phyloP scores from a whole-genome alignment of 768 basidiomycete genomes.

The Leccinum uliginosum region DNA sequence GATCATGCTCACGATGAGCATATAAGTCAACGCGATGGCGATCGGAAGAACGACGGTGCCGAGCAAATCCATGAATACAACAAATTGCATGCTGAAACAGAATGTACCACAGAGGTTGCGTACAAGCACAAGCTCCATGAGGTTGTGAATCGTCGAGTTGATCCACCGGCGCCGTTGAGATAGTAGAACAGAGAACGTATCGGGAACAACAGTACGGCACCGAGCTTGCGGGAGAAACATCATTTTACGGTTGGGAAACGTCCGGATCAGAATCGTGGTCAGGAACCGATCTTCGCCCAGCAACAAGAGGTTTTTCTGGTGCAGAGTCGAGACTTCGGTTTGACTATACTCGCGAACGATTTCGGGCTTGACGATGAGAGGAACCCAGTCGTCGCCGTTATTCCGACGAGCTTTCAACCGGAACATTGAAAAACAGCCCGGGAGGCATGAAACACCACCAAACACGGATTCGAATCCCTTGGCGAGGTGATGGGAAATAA shows the following conservation, averaged over 20 bases:
- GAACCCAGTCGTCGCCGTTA: constrained; percentile 94
- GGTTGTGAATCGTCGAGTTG: constrained; percentile 98
- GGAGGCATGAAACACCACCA: constrained; percentile 97
- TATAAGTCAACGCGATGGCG: constrained; percentile 87
- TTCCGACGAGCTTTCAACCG: constrained; percentile 88
- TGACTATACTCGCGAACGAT: constrained; percentile 98
- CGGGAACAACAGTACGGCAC: constrained; percentile 94
- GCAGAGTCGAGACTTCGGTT: constrained; percentile 86
- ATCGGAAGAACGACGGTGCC: constrained; percentile 92
- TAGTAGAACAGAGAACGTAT: constrained; percentile 87
- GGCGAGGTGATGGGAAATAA: constrained; percentile 97
- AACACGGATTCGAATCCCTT: constrained; percentile 99
- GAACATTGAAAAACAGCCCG: constrained; percentile 99
- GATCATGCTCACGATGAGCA: constrained; percentile 78
- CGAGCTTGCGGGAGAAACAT: constrained; percentile 97
- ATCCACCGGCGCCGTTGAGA: constrained; percentile 99
- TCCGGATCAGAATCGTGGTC: constrained; percentile 91
- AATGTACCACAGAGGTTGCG: constrained; percentile 98
- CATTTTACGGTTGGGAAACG: constrained; percentile 99
- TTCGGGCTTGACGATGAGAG: constrained; percentile 93
- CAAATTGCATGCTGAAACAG: constrained; percentile 99
- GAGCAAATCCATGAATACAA: constrained; percentile 95
- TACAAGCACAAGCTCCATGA: constrained; percentile 97
- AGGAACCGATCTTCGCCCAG: constrained; percentile 99
- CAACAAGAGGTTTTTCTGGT: constrained; percentile 95